Evolutionary conservation across 805 yeast genomes (phyloP), one percentile per base, ranked within the genome.

Genomic region (Pichia scutulata): DNA sequence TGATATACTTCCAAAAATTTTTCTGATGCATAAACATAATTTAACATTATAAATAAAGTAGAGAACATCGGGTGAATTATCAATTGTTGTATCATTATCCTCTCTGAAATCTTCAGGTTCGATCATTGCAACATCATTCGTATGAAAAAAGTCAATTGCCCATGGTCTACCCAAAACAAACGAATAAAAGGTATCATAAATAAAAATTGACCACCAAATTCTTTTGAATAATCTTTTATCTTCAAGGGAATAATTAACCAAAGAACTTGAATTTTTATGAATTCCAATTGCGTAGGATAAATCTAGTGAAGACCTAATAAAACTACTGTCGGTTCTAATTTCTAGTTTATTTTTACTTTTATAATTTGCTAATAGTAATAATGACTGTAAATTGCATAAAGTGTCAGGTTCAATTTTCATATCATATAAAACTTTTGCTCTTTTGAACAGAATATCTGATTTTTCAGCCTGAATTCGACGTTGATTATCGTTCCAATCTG

Each of bases 61-160:
- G 28, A 76, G 72, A 0, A 80, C 78, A 43, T 78, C 77, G 2
- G 71, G n/a, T 39, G 30, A 36, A 7, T 44, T 47, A 24, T 55
- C 69, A 9, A 25, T 13, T 2, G 46, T 22, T 44, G 74, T 73
- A 55, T 70, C 77, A 54, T 80, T 81, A 57, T 75, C 77, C 5
- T 82, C 84, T 46, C 76, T 70, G 52, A 87, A 78, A 63, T 87
- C 95, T 0, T 77, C 83, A 19, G 72, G 64, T 0, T 77, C 72
- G 18, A 86, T 64, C 85, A 82, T 80, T n/a, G 84, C 82, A n/a
- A 86, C 88, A 61, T 86, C 90, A 60, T 85, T 80, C 58, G 84
- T 90, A 26, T 23, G 24, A 41, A 28, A 81, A 49, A 82, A 69
- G 60, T 82, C 85, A 46, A 87, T 82, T 49, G 76, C 72, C 26